A percentile compares a stretch with the other conserved stretches of the same genome.
phyloP scores from a whole-genome alignment of 169 alveolate species.

The Cyclospora cayetanensis region DNA sequence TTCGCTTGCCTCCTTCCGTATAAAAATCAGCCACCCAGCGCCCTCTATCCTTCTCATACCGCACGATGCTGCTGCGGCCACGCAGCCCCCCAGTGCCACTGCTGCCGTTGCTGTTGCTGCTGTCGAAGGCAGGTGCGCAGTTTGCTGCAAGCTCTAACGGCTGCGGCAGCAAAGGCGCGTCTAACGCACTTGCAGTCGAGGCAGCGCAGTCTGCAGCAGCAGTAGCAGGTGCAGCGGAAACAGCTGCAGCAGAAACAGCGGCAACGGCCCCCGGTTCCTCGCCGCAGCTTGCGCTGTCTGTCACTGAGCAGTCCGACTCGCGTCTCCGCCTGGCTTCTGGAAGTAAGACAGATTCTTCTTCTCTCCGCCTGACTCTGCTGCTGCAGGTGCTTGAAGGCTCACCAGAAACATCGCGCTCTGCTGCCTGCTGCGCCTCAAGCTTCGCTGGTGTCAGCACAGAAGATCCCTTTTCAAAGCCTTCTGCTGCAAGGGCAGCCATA shows the following conservation, averaged over 20 bases:
- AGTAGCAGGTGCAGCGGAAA: neutral
- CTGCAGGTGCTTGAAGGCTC: too few relatives aligned
- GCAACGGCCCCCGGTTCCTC: neutral
- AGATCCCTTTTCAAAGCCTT: neutral
- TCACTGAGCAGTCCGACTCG: neutral
- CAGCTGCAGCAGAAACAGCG: neutral
- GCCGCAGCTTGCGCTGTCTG: neutral
- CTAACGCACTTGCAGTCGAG: too few relatives aligned
- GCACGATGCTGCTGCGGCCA: slow-evolving; percentile 1
- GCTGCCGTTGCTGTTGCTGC: slow-evolving; percentile 32
- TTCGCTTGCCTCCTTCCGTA: neutral
- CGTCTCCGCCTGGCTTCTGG: too few relatives aligned
- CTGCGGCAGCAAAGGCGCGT: too few relatives aligned
- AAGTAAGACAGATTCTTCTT: too few relatives aligned
- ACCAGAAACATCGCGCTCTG: too few relatives aligned
- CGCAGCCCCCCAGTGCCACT: neutral
- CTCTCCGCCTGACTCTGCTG: too few relatives aligned
- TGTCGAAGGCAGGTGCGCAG: too few relatives aligned
- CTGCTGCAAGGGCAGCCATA: slow-evolving; percentile 5
- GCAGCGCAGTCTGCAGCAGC: too few relatives aligned
- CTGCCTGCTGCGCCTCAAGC: too few relatives aligned
- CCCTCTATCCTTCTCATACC: slow-evolving; percentile 17
- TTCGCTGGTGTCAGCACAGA: too few relatives aligned
- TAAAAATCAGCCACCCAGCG: slow-evolving; percentile 19
- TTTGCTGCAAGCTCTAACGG: too few relatives aligned